Evolutionary conservation across 23 red algal species (phyloP), one percentile per base, ranked within the genome.

Genomic region (Gracilaria vermiculophylla): DNA sequence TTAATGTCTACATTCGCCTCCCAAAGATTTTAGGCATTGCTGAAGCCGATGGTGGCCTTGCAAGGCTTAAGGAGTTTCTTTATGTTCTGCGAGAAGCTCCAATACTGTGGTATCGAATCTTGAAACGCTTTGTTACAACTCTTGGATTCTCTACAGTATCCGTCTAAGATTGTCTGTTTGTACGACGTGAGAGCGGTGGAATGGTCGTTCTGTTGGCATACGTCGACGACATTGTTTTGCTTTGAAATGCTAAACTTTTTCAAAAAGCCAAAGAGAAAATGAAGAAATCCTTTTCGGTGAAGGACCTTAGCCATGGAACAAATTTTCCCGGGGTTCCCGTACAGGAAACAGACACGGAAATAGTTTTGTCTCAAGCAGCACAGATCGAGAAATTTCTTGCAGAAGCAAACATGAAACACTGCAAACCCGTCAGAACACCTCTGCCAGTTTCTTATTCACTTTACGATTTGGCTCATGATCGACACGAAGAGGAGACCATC

Each of bases 71-170:
- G 5, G 76, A 87, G n/a, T 87, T 47, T 39, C 67, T 87, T 3
- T 87, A 87, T 32, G 83, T 66, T 24, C 21, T 87, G 6, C 65
- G 83, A 34, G 49, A 75, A 64, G 83, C 83, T 29, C 83, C 66
- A 57, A 87, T 65, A 66, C 83, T 87, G 1, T 76, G 67, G 67
- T 61, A 76, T 61, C 31, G 62, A 25, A 77, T 61, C 11, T 29
- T 83, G 23, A 10, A 17, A 10, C 25, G 12, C n/a, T 34, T 16
- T 21, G 21, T 31, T 14, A 23, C 53, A 15, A 62, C 25, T 8
- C 55, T 76, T 57, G 48, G 64, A 19, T 76, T 87, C 12, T 13
- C 8, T 20, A 4, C 10, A 20, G 28, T 55, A 21, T n/a, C n/a
- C 11, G 50, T 34, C 67, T 25, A 32, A 29, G 48, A 53, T 3